Evolutionary conservation across 257 asterid species (phyloP).

Genomic region (Solanum etuberosum): DNA sequence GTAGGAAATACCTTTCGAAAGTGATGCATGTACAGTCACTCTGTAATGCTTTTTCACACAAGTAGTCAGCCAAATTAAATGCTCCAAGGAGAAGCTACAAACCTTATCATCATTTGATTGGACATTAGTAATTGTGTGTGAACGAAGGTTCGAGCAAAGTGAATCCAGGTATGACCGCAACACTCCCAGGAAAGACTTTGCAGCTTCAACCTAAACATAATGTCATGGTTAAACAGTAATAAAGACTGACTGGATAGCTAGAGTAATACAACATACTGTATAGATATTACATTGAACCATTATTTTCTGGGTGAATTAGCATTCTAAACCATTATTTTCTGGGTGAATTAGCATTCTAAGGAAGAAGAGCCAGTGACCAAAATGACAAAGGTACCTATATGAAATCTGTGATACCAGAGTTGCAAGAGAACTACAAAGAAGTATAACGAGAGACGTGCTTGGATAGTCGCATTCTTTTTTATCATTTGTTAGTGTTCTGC

Average conservation of each 20-base stretch:
- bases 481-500: background rate
- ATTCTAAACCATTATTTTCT: background rate
- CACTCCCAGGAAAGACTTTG: conserved; percentile 64
- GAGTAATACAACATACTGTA: background rate
- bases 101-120: conserved; percentile 99
- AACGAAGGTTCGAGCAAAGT: conserved; percentile 74
- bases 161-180: conserved; percentile 74
- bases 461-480: background rate
- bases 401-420: background rate
- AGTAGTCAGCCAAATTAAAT: background rate
- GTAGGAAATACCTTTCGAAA: background rate
- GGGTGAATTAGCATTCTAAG: background rate
- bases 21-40: background rate
- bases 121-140: conserved; percentile 96
- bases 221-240: conserved; percentile 5
- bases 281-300: background rate
- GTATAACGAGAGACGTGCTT: background rate
- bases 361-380: background rate
- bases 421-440: background rate
- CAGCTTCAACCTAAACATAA: conserved; percentile 73
- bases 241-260: background rate
- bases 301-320: background rate
- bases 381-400: background rate
- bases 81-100: conserved; percentile 3
- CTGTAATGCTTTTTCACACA: background rate